Base-by-base conservation (phyloP, 1,284 basidiomycete genomes). In the Cryptococcus sp. region DNA sequence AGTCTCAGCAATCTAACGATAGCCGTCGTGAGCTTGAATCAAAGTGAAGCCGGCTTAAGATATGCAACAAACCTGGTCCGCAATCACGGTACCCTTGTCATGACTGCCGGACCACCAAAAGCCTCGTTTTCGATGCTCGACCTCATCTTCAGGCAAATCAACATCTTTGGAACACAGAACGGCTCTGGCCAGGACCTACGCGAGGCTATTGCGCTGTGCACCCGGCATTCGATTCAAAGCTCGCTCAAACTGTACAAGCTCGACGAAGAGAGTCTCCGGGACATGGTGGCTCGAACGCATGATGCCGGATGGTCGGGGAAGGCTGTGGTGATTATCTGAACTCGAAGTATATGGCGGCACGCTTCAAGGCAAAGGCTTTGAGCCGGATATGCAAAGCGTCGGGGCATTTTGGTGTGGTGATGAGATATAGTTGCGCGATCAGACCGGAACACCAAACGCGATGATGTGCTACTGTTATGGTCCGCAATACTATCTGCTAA, bases 91-190 rank as follows among this genome's bases (percentile, higher is more conserved):
- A 48, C 48, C 0, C 28, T 60, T 7, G 52, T 64, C 34, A 13
- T 62, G n/a, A 45, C 59, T 16, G 54, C 60, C 19, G 56, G 54
- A 41, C 60, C 60, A 0, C 52, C 50, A 2, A 50, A 55, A 34
- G 31, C 59, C 32, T 39, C 46, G 13, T 57, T 64, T 25, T 24
- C 56, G 9, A 55, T 57, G 52, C 41, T 31, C 2, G 52, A 59
- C n/a, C 52, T 66, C 54, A 62, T 66, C 39, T 60, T 62, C 49
- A 51, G 48, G 40, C 54, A 63, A 21, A n/a, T 63, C 9, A 60
- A 54, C 3, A 23, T 65, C 5, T 48, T 56, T 4, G 63, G 61
- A 10, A 55, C 58, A 23, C 40, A 59, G 28, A 57, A 66, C 40
- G 63, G 63, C 0, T 57, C 57, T 25, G 49, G 53, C 39, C n/a